Evolutionary conservation across 805 yeast species (phyloP).

Genomic region (Suhomyces sp.): DNA sequence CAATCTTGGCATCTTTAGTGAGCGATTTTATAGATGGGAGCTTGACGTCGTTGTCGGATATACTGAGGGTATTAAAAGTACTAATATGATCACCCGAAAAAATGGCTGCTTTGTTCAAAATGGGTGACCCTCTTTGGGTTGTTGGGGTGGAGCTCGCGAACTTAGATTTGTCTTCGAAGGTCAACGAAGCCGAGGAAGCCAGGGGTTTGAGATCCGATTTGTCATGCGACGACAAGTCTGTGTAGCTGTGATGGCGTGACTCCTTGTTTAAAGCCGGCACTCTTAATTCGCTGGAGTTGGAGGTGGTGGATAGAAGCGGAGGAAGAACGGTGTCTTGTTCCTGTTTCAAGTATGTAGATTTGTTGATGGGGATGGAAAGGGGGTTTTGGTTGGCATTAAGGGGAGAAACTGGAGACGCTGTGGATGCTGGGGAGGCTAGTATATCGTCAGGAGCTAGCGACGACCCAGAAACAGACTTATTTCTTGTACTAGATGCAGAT

Average conservation of each 20-base stretch:
- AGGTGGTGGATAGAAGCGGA: background rate
- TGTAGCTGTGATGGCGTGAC: constrained; percentile 1
- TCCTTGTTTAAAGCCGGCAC: constrained; percentile 1
- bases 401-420: constrained; percentile 2
- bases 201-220: background rate
- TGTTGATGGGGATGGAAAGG: constrained; percentile 2
- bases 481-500: background rate
- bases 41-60: constrained; percentile 10
- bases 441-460: background rate
- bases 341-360: background rate
- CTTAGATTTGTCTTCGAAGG: background rate
- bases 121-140: background rate
- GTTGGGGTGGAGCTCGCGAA: background rate
- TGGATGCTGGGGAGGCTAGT: background rate
- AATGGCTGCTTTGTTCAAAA: background rate
- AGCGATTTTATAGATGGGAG: constrained; percentile 8
- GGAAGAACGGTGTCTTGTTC: background rate
- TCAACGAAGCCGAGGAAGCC: background rate
- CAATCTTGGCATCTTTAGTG: background rate
- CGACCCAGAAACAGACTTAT: background rate
- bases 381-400: background rate
- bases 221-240: background rate
- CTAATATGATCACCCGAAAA: constrained; percentile 6
- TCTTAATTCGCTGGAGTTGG: constrained; percentile 2
- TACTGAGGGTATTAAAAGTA: constrained; percentile 9